Conservation (phyloP, 805 yeast genomes). For the Myxozyma nipponensis region DNA sequence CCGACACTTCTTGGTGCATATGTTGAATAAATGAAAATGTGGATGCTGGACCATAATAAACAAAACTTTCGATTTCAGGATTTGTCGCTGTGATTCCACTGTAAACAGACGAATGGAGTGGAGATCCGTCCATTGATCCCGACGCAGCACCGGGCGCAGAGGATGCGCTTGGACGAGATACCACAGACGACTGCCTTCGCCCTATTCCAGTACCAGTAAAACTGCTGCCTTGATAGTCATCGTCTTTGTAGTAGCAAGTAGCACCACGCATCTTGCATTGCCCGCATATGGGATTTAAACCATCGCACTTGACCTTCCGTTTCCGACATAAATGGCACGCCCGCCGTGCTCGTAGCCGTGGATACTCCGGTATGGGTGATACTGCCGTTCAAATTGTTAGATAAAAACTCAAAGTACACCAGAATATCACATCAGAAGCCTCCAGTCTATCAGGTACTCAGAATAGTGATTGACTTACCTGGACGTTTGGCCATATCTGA, state of each 20-base stretch:
- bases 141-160: neutral
- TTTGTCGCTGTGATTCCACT: constrained; percentile 21
- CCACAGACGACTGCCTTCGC: neutral
- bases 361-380: constrained; percentile 28
- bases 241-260: constrained; percentile 23
- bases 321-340: constrained; percentile 27
- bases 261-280: constrained; percentile 26
- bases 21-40: constrained; percentile 27
- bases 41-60: constrained; percentile 28
- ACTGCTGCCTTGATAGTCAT: neutral
- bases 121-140: neutral
- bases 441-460: too few relatives aligned
- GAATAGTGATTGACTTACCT: neutral
- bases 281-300: constrained; percentile 21
- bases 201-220: neutral
- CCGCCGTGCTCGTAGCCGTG: constrained; percentile 25
- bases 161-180: neutral
- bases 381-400: constrained; percentile 2
- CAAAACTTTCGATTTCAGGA: constrained; percentile 19
- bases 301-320: constrained; percentile 28
- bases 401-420: too few relatives aligned
- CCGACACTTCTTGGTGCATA: constrained; percentile 22
- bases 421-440: too few relatives aligned
- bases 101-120: constrained; percentile 21
- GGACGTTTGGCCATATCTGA: neutral